Base-by-base conservation (phyloP, 225 moss, liverwort and hornwort genomes). In the Pseudisothecium myosuroides region DNA sequence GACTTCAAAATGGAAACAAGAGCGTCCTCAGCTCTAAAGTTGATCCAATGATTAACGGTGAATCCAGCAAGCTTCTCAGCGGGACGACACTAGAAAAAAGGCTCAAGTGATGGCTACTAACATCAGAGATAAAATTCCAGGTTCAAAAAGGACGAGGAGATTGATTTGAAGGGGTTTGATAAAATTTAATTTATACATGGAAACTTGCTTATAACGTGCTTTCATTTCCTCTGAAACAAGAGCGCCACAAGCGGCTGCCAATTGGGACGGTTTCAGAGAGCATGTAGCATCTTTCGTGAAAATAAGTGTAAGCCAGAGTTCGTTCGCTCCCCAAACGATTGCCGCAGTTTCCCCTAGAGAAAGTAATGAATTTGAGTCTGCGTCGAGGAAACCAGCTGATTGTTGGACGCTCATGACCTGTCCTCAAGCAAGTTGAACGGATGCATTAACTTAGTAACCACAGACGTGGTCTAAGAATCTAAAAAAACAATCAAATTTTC, bases 191-290 rank as follows among this genome's bases (percentile, higher is more conserved):
- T 43, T 77, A 71, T 49, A 94, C 94, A 93, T 93, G 74, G 88
- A 85, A 80, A 90, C 92, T 79, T 81, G 84, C 90, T 94, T 94
- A 55, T 93, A 83, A 76, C 95, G 91, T 41, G 92, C 78, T 93
- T 96, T 98, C 87, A 95, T 93, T 36, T 97, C 96, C 81, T 95
- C 96, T 34, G 97, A 96, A 59, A 98, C 95, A 63, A 97, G 93
- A 82, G 94, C 90, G 58, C 95, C 96, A 91, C 97, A 98, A 80
- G 94, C 95, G 85, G 98, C 98, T 89, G 98, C 97, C 87, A 98
- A 91, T 88, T 98, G 96, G 43, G 96, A 66, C 69, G 97, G 92
- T 83, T 92, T 94, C 85, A 97, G 81, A 45, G 88, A 91, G 66
- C 77, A 84, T 27, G 96, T 93, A 71, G 81, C 82, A 80, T 95